Evolutionary conservation across 2,329 filamentous ascomycete genomes (phyloP).

Genomic region (Fusarium sterilihyphosum): DNA sequence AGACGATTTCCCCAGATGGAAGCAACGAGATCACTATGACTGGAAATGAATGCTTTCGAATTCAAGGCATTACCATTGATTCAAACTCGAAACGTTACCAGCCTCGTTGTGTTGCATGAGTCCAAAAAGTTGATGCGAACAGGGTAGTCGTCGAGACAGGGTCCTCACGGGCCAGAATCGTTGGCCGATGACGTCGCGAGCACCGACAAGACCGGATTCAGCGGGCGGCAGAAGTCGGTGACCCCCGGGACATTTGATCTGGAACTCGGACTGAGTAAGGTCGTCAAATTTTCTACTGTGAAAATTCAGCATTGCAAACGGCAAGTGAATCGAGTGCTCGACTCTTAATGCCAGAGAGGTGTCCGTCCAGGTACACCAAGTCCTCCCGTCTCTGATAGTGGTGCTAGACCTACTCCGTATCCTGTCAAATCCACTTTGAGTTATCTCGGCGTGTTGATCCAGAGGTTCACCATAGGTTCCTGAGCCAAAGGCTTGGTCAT

Average conservation of each 20-base stretch:
- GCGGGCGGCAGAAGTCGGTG: constrained; percentile 32
- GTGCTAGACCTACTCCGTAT: not conserved
- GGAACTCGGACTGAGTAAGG: not conserved
- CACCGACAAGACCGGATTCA: constrained; percentile 23
- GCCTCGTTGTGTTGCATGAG: constrained; percentile 7
- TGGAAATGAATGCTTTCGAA: not conserved
- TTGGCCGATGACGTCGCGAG: constrained; percentile 40
- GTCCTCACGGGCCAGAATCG: constrained; percentile 29
- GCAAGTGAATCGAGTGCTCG: constrained; percentile 8
- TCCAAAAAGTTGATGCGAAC: constrained; percentile 21
- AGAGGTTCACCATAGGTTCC: constrained; percentile 24
- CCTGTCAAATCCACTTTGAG: constrained; percentile 4
- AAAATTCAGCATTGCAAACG: constrained; percentile 28
- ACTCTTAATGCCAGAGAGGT: not conserved
- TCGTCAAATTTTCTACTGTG: constrained; percentile 8
- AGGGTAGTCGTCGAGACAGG: constrained; percentile 18
- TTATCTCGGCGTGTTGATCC: constrained; percentile 11
- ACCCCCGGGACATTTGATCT: constrained; percentile 21
- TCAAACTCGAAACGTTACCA: constrained; percentile 1
- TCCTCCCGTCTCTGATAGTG: not conserved
- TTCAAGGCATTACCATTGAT: not conserved
- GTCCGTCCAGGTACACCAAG: constrained; percentile 1
- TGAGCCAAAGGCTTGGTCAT: constrained; percentile 17
- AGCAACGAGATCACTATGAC: not conserved
- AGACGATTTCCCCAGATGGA: not conserved